Percentiles rank a stretch among this genome's conserved stretches.
Evolutionary conservation across 2,329 filamentous ascomycete genomes (phyloP).

Genomic region (Bimuria novae-zelandiae): DNA sequence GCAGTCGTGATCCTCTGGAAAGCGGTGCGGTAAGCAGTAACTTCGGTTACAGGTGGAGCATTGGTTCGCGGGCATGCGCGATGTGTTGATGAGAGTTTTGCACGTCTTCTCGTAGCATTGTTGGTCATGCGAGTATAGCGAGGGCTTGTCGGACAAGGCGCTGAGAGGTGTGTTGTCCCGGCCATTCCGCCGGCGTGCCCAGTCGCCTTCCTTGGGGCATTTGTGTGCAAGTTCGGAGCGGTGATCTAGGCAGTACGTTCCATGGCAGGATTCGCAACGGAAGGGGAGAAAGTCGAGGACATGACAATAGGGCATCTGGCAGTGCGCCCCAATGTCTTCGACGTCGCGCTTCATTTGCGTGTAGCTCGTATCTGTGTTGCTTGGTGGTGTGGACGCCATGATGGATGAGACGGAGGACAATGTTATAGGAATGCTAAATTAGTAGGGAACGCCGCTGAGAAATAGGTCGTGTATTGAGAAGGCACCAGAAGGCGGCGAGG

Average conservation of each 20-base stretch:
- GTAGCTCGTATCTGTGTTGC: conserved; percentile 54
- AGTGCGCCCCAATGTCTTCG: conserved; percentile 85
- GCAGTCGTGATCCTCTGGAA: conserved; percentile 84
- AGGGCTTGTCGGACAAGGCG: conserved; percentile 53
- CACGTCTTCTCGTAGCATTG: conserved; percentile 70
- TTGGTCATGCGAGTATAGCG: conserved; percentile 65
- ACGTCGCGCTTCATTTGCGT: conserved; percentile 76
- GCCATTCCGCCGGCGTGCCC: conserved; percentile 58
- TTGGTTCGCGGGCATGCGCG: conserved; percentile 69
- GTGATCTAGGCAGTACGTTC: conserved; percentile 91
- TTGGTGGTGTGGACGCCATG: conserved; percentile 25
- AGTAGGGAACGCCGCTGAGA: conserved; percentile 1
- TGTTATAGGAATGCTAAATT: conserved; percentile 5
- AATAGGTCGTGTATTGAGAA: conserved; percentile 1
- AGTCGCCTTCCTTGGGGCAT: conserved; percentile 64
- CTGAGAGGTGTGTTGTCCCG: conserved; percentile 27
- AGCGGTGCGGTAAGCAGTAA: conserved; percentile 78
- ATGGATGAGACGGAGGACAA: conserved; percentile 1
- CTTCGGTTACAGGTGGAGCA: conserved; percentile 72
- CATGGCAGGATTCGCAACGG: conserved; percentile 83
- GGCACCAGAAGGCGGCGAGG: conserved; percentile 5
- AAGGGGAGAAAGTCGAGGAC: conserved; percentile 97
- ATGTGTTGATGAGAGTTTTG: conserved; percentile 71
- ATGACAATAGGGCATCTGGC: conserved; percentile 88
- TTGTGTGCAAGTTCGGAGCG: conserved; percentile 82